Percentiles rank a stretch among this genome's conserved stretches.
phyloP scores from a whole-genome alignment of 345 rosid species.

The Citropsis articulata region DNA sequence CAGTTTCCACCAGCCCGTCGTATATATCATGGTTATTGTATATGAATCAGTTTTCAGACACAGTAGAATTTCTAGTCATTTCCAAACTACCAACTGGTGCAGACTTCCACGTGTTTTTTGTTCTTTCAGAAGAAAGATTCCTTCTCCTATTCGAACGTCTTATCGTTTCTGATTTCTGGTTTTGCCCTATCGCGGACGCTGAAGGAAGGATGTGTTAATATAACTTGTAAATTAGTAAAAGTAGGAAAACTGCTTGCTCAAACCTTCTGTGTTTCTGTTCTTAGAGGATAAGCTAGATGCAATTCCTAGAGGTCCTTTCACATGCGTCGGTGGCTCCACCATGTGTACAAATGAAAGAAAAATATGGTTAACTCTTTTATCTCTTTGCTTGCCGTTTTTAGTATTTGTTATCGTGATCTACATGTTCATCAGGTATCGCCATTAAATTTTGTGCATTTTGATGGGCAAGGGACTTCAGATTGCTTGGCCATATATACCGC shows the following conservation, averaged over 20 bases:
- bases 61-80: background rate
- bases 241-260: background rate
- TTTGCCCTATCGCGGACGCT: background rate
- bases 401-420: background rate
- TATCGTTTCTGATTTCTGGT: background rate
- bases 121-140: too few relatives aligned
- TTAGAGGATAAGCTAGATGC: background rate
- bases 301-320: background rate
- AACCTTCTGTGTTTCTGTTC: background rate
- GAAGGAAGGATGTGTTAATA: background rate
- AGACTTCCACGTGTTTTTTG: too few relatives aligned
- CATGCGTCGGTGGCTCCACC: conserved; percentile 5
- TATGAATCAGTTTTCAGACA: background rate
- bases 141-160: background rate
- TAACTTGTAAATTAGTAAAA: background rate
- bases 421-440: background rate
- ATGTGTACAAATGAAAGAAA: background rate
- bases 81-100: background rate
- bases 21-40: background rate
- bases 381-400: background rate
- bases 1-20: background rate
- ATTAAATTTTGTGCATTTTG: background rate
- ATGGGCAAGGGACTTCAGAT: background rate
- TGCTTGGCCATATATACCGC: background rate
- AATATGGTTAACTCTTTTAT: background rate